Evolutionary conservation across 2,329 filamentous ascomycete species (phyloP).

Genomic region (Xylaria sp.): DNA sequence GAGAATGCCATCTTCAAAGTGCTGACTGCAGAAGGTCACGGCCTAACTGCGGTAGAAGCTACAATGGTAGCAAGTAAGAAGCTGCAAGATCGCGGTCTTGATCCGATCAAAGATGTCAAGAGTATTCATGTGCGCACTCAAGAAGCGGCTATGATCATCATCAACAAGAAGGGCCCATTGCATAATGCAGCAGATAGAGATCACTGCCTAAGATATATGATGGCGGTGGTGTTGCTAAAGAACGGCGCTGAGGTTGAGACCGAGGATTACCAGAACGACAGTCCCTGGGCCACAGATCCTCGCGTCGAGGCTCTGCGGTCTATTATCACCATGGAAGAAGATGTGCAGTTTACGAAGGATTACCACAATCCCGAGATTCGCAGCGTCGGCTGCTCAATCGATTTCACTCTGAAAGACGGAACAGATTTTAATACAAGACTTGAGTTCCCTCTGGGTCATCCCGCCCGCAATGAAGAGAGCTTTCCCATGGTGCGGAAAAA

Average conservation of each 20-base stretch:
- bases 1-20: slow-evolving; percentile 43
- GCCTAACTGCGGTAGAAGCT: slow-evolving; percentile 33
- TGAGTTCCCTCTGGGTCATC: slow-evolving; percentile 33
- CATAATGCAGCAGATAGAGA: slow-evolving; percentile 39
- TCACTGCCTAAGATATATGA: slow-evolving; percentile 40
- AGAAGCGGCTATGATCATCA: slow-evolving; percentile 38
- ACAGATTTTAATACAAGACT: slow-evolving; percentile 19
- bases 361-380: slow-evolving; percentile 36
- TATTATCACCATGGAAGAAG: slow-evolving; percentile 36
- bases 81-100: slow-evolving; percentile 29
- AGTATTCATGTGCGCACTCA: slow-evolving; percentile 34
- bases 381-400: slow-evolving; percentile 30
- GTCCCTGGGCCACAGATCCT: slow-evolving; percentile 33
- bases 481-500: slow-evolving; percentile 30
- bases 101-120: slow-evolving; percentile 31
- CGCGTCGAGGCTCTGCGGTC: slow-evolving; percentile 33
- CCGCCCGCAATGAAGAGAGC: slow-evolving; percentile 24
- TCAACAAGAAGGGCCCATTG: slow-evolving; percentile 38
- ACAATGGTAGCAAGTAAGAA: slow-evolving; percentile 27
- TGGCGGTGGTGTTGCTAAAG: slow-evolving; percentile 38
- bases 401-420: slow-evolving; percentile 32
- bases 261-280: slow-evolving; percentile 36
- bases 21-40: slow-evolving; percentile 37
- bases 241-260: slow-evolving; percentile 27
- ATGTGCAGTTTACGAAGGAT: slow-evolving; percentile 34